Evolutionary conservation across 331 rosid species (phyloP).

Genomic region (Spiraea crenata): DNA sequence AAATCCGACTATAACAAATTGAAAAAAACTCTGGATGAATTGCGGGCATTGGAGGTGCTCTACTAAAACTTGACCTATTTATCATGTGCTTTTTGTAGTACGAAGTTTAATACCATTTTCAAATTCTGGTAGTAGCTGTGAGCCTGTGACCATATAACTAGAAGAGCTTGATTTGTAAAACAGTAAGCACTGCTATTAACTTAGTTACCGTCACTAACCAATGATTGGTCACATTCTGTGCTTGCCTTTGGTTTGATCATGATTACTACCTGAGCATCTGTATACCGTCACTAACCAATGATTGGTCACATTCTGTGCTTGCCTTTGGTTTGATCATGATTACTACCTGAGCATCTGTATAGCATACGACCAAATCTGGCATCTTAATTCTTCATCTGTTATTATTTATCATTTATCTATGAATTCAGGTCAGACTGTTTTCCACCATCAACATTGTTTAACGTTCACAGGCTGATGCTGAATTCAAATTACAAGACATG

Average conservation of each 20-base stretch:
- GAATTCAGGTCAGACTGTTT: neutral
- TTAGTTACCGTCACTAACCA: neutral
- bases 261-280: neutral
- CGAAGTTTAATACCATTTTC: neutral
- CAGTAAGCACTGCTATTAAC: neutral
- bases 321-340: neutral
- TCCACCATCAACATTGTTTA: neutral
- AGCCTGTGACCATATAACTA: neutral
- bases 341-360: neutral
- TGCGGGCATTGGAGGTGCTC: conserved; percentile 84
- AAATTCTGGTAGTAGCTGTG: neutral
- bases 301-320: neutral
- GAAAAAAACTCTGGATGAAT: conserved; percentile 65
- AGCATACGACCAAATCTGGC: neutral
- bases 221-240: neutral
- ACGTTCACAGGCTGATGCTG: conserved; percentile 71
- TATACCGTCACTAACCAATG: neutral
- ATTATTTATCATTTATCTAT: neutral
- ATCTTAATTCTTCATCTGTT: neutral
- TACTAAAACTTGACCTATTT: conserved; percentile 7
- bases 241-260: neutral
- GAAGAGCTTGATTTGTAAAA: neutral
- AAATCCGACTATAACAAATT: conserved; percentile 61
- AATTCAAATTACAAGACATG: conserved; percentile 79
- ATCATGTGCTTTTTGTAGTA: neutral